A percentile compares a stretch with the other conserved stretches of the same genome.
phyloP scores from a whole-genome alignment of 164 flowering plant genomes.

The Stephania yunnanensis region DNA sequence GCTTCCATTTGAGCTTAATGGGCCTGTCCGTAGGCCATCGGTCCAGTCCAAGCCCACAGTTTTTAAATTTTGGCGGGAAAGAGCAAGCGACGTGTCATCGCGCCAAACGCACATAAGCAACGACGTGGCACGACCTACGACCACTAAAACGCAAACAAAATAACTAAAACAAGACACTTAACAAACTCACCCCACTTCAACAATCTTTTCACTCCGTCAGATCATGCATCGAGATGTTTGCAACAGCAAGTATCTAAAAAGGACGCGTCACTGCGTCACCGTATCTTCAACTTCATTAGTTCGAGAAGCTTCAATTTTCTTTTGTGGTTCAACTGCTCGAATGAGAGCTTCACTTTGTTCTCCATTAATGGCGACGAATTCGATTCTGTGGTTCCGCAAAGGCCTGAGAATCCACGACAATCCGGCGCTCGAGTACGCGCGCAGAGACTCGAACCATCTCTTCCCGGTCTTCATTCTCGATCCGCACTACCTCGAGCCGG shows the following conservation, averaged over 20 bases:
- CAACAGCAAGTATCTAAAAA: no score
- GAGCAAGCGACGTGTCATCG: neutral
- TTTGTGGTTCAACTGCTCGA: neutral
- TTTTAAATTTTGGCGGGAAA: slow-evolving; percentile 1
- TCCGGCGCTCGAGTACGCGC: slow-evolving; percentile 71
- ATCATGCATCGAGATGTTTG: no score
- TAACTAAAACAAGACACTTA: no score
- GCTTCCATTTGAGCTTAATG: neutral
- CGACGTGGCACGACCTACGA: slow-evolving; percentile 15
- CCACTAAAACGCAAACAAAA: neutral
- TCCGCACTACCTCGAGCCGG: slow-evolving; percentile 77
- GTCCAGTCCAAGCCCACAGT: neutral
- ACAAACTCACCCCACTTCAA: no score
- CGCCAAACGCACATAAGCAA: neutral
- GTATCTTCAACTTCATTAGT: neutral
- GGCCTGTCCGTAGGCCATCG: neutral
- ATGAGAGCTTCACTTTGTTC: slow-evolving; percentile 12
- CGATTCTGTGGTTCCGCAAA: slow-evolving; percentile 87
- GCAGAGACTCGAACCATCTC: slow-evolving; percentile 31
- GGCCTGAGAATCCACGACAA: slow-evolving; percentile 90
- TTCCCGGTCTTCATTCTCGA: slow-evolving; percentile 88
- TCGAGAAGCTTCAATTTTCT: no score
- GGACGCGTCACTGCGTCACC: neutral
- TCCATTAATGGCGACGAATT: slow-evolving; percentile 35
- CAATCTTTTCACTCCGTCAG: no score